Evolutionary conservation across 2,329 filamentous ascomycete species (phyloP).

Genomic region (Coleophoma crateriformis): DNA sequence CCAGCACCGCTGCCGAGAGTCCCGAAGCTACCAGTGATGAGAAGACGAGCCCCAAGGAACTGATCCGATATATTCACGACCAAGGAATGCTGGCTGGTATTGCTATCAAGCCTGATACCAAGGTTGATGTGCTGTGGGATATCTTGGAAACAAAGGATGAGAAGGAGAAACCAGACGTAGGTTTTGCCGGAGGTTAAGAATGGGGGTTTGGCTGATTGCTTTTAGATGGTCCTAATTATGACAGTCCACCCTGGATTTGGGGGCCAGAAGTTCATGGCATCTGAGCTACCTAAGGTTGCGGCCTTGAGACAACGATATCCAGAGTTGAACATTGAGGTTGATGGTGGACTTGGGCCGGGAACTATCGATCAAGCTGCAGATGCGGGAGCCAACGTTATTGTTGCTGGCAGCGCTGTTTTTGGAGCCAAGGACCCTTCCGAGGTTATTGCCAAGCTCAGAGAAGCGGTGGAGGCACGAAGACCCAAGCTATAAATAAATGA

Average conservation of each 20-base stretch:
- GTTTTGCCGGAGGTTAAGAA: slow-evolving; percentile 28
- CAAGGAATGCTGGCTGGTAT: slow-evolving; percentile 86
- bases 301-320: slow-evolving; percentile 81
- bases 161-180: slow-evolving; percentile 81
- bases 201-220: slow-evolving; percentile 6
- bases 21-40: slow-evolving; percentile 64
- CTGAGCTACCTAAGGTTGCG: slow-evolving; percentile 88
- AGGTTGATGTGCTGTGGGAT: slow-evolving; percentile 88
- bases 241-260: slow-evolving; percentile 97
- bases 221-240: slow-evolving; percentile 96
- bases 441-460: slow-evolving; percentile 76
- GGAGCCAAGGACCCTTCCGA: slow-evolving; percentile 82
- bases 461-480: slow-evolving; percentile 64
- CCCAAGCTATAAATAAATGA: slow-evolving; percentile 11
- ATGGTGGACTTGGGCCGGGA: slow-evolving; percentile 80
- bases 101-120: slow-evolving; percentile 89
- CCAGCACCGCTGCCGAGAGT: slow-evolving; percentile 75
- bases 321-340: slow-evolving; percentile 93
- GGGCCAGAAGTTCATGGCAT: slow-evolving; percentile 97
- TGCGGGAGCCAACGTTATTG: slow-evolving; percentile 95
- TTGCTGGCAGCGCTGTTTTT: slow-evolving; percentile 93
- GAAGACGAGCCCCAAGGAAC: slow-evolving; percentile 75
- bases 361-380: slow-evolving; percentile 94
- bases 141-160: slow-evolving; percentile 69
- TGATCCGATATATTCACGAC: slow-evolving; percentile 88